Base-by-base conservation (phyloP, 495 filamentous ascomycete genomes). In the Penicillium simplicissimum region DNA sequence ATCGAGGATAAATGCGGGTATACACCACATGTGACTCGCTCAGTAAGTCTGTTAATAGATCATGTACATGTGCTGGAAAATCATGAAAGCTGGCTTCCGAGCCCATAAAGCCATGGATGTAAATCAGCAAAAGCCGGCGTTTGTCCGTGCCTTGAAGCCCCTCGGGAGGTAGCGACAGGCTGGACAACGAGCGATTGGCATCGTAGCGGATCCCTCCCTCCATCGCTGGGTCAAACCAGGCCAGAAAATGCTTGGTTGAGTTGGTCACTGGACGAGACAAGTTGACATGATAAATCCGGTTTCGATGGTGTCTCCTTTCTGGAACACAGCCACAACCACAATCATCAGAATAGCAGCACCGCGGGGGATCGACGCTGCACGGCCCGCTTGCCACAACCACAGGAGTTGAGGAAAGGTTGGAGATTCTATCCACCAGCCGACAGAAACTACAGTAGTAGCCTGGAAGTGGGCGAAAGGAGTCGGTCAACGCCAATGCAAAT, bases 71-170 rank as follows among this genome's bases (percentile, higher is more conserved):
- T 6, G 88, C 88, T 1, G 94, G 94, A 62, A 97, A 94, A 31
- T 87, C 88, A 60, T 88, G 87, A 67, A 98, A 98, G 62, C 89
- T 93, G 15, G 87, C 88, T 74, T 96, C 92, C 52, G 89, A 88
- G 31, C 94, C 94, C 85, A 93, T 91, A 77, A 97, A 97, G 45
- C 94, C 94, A 76, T 96, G 93, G 66, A 98, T 87, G 70, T 92
- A 97, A 23, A 98, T 75, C 10, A 97, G 65, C 1, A 98, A 79
- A 13, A 98, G 79, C 33, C 76, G 89, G 58, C 93, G 69, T 58
- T 70, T 77, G 14, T 25, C 57, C 28, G 43, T 37, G 21, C 47
- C 53, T 23, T 56, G 55, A 21, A 53, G 23, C 35, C 47, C 47
- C 25, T 37, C 62, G 2, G 59, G 59, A 48, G 67, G 52, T 23